A percentile compares a stretch with the other conserved stretches of the same genome.
These are phyloP conservation scores for Podaxis carcinomalis DNA, from an alignment of 768 basidiomycete species.

Conservation along the genomic window DNA sequence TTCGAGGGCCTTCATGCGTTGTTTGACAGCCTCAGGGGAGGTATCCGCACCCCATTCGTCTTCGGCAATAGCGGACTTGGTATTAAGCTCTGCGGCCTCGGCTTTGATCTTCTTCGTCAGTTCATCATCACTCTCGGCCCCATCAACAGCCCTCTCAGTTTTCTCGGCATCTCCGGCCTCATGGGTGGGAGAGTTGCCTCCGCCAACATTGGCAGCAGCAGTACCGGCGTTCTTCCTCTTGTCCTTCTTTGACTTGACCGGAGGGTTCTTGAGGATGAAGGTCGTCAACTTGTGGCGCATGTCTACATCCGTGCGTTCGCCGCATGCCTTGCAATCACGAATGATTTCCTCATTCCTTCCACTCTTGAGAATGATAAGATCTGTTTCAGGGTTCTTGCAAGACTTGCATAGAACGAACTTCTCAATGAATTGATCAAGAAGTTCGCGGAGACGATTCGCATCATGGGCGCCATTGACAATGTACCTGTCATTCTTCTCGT, in stretches of 20 bases:
- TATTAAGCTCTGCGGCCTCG: constrained; percentile 74
- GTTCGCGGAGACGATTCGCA: constrained; percentile 85
- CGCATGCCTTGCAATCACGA: constrained; percentile 98
- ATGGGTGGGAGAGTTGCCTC: constrained; percentile 32
- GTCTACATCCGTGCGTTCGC: constrained; percentile 85
- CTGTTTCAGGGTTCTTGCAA: constrained; percentile 99
- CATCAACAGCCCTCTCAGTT: constrained; percentile 40
- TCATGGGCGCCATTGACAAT: constrained; percentile 98
- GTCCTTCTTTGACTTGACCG: constrained; percentile 78
- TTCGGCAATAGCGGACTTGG: constrained; percentile 52
- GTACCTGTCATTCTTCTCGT: constrained; percentile 96
- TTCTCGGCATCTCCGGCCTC: constrained; percentile 29
- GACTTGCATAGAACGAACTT: constrained; percentile 96
- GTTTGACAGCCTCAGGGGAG: constrained; percentile 82
- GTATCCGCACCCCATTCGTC: constrained; percentile 95
- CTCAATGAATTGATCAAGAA: constrained; percentile 95
- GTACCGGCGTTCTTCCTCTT: constrained; percentile 55
- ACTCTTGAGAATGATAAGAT: constrained; percentile 82
- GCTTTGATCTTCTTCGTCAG: constrained; percentile 89
- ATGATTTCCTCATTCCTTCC: constrained; percentile 82
- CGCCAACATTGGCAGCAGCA: constrained; percentile 43
- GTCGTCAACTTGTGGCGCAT: constrained; percentile 97
- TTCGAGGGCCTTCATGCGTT: constrained; percentile 72
- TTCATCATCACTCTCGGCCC: constrained; percentile 81
- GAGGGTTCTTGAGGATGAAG: constrained; percentile 97